Base-by-base conservation (phyloP, 768 basidiomycete genomes). In the Neoboletus magnificus region DNA sequence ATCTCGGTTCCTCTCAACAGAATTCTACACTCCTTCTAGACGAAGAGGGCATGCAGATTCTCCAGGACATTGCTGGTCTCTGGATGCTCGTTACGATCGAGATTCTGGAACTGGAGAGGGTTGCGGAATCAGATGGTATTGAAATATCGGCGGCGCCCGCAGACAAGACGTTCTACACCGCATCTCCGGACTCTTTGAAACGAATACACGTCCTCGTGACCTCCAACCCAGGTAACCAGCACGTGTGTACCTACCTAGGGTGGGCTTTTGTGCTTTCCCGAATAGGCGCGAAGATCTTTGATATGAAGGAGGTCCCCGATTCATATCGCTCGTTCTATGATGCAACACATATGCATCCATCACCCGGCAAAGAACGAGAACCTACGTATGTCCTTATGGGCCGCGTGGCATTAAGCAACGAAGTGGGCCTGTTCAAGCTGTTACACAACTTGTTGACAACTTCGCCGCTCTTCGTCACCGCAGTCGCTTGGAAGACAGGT, bases 231-330 rank as follows among this genome's bases (percentile, higher is more conserved):
- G 77, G 82, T 50, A 82, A 82, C 61, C 86, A 89, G 59, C 84
- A 85, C 63, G 78, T 82, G 0, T 85, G 86, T 60, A 79, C 86
- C 5, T 87, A 89, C 62, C 75, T 94, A 7, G 86, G 85, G 0
- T 98, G 95, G 95, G 79, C 93, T 0, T 91, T 86, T 64, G 82
- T 94, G 1, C 79, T 96, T 4, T 86, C 85, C 12, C 79, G 84
- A 32, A 66, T 90, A n/a, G 67, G 76, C 20, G 66, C 74, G 13
- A 75, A 77, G 49, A 81, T 78, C 1, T 52, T 62, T n/a, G 71
- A 79, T 46, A 60, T 76, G 63, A 76, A 79, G 59, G 78, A 82
- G 55, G 68, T 86, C 33, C 84, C 85, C 20, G 68, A 77, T 16
- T 65, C 79, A 15, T 88, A 85, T 68, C 75, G 73, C 29, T 55